phyloP scores from a whole-genome alignment of 306 rosid species.

The Dalbergia cochinchinensis region DNA sequence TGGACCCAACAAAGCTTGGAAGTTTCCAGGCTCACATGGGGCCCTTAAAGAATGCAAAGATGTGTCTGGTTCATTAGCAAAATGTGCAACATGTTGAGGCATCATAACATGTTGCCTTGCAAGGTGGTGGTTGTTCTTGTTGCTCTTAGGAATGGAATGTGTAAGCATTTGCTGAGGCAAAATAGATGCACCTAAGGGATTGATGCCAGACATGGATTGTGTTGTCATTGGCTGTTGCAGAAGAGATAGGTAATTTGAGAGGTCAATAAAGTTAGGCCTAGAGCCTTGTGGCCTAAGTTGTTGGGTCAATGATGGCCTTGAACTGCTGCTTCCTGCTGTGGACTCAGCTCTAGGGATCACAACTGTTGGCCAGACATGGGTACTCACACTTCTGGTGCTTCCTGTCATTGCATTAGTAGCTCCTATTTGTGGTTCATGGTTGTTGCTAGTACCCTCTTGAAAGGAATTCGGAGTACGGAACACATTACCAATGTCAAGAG shows the following conservation, averaged over 20 bases:
- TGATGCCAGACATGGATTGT: neutral
- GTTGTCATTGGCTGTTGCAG: neutral
- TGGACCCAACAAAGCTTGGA: slow-evolving; percentile 19
- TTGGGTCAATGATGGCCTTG: neutral
- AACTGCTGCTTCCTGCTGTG: neutral
- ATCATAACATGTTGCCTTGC: neutral
- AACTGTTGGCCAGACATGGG: slow-evolving; percentile 31
- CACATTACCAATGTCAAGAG: neutral
- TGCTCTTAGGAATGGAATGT: neutral
- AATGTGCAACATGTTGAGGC: neutral
- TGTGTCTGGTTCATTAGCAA: neutral
- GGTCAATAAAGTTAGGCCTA: neutral
- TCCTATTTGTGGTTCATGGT: neutral
- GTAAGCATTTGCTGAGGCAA: neutral
- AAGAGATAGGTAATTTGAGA: neutral
- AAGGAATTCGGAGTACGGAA: neutral
- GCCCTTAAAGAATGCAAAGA: neutral
- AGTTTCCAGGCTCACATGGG: neutral
- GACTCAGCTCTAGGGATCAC: neutral
- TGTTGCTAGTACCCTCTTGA: neutral
- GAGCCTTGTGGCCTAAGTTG: neutral
- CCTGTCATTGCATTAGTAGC: neutral
- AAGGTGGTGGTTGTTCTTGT: neutral
- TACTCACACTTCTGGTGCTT: neutral
- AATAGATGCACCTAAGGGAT: neutral